Evolutionary conservation across 768 basidiomycete genomes (phyloP).

Genomic region (Boletus bicolor): DNA sequence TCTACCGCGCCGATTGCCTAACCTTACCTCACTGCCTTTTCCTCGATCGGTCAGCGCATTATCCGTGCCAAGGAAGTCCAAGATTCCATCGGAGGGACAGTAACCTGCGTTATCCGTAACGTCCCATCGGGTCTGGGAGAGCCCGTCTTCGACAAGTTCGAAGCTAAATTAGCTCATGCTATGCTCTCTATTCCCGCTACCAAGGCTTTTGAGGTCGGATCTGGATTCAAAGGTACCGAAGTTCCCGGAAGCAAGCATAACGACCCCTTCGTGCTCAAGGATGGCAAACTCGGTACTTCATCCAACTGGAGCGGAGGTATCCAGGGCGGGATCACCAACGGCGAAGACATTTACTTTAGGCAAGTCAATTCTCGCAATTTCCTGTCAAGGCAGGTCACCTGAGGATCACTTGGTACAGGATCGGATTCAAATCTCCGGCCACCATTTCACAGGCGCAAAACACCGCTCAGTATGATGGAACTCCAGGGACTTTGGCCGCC

Average conservation of each 20-base stretch:
- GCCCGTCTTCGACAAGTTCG: slow-evolving; percentile 98
- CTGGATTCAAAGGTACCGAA: slow-evolving; percentile 92
- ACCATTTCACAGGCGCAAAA: slow-evolving; percentile 91
- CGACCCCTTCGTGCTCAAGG: slow-evolving; percentile 72
- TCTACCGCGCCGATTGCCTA: slow-evolving; percentile 36
- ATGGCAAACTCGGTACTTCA: slow-evolving; percentile 75
- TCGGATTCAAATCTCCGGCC: slow-evolving; percentile 98
- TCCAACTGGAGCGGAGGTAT: slow-evolving; percentile 98
- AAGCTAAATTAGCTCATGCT: slow-evolving; percentile 91
- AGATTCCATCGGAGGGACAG: slow-evolving; percentile 97
- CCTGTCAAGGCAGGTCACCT: slow-evolving; percentile 1
- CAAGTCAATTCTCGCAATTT: slow-evolving; percentile 31
- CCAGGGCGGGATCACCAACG: slow-evolving; percentile 97
- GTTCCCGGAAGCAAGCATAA: slow-evolving; percentile 93
- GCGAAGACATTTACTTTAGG: slow-evolving; percentile 98
- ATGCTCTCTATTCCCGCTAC: slow-evolving; percentile 99
- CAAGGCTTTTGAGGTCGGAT: slow-evolving; percentile 97
- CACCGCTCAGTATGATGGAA: slow-evolving; percentile 93
- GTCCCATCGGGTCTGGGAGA: slow-evolving; percentile 92
- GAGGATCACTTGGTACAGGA: slow-evolving; percentile 42
- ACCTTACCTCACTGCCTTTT: slow-evolving; percentile 9
- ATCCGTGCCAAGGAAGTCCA: slow-evolving; percentile 84
- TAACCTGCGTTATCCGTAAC: slow-evolving; percentile 93
- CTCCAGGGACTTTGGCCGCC: slow-evolving; percentile 81
- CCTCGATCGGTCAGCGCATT: slow-evolving; percentile 62